A percentile compares a stretch with the other conserved stretches of the same genome.
Evolutionary conservation across 352 stramenopile species (phyloP).

Genomic region (Thraustochytrium striatum): DNA sequence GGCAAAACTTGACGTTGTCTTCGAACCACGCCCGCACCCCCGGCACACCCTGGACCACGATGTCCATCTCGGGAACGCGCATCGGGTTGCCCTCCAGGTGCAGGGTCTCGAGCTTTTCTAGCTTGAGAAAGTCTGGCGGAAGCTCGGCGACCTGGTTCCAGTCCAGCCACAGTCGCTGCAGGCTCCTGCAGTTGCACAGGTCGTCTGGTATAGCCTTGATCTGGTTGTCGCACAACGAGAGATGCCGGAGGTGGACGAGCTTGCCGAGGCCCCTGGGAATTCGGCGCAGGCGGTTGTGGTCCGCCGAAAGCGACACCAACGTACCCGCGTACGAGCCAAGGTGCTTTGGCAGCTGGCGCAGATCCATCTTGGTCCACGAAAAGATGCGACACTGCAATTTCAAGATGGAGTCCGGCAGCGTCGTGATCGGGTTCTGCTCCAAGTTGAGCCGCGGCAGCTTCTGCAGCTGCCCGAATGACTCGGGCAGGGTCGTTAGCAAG

Average conservation of each 20-base stretch:
- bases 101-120: constrained; percentile 39
- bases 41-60: constrained; percentile 27
- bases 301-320: constrained; percentile 9
- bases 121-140: constrained; percentile 34
- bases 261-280: constrained; percentile 35
- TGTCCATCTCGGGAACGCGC: constrained; percentile 23
- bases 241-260: constrained; percentile 24
- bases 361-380: constrained; percentile 27
- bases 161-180: constrained; percentile 43
- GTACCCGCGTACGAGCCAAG: neutral
- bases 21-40: constrained; percentile 17
- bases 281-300: constrained; percentile 23
- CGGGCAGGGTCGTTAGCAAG: constrained; percentile 42
- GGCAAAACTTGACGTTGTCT: constrained; percentile 1
- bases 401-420: constrained; percentile 26
- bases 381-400: constrained; percentile 40
- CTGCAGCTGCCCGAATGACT: constrained; percentile 40
- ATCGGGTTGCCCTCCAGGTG: constrained; percentile 48
- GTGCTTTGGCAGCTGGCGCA: constrained; percentile 36
- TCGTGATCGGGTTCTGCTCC: constrained; percentile 39
- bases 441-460: constrained; percentile 46
- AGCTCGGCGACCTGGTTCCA: constrained; percentile 40
- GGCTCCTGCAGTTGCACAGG: constrained; percentile 43
- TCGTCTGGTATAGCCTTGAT: constrained; percentile 47
- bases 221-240: constrained; percentile 51